Percentiles rank a stretch among this genome's conserved stretches.
Evolutionary conservation across 129 eudicot species (phyloP).

Genomic region (Flaveria linearis): DNA sequence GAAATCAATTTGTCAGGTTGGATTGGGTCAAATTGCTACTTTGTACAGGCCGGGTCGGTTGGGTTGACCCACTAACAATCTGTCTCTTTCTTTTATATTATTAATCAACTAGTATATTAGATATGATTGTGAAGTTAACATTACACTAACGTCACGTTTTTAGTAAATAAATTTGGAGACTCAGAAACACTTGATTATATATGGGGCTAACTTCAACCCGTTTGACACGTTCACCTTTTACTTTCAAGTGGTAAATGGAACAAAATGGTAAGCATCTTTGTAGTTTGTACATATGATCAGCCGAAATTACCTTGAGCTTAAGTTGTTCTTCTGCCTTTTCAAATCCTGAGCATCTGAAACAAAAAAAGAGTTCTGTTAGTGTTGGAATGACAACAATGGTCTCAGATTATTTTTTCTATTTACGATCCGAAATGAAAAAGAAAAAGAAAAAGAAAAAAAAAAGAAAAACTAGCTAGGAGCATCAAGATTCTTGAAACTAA

Average conservation of each 20-base stretch:
- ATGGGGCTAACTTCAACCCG: not conserved
- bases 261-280: not conserved
- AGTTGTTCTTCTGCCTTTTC: constrained; percentile 57
- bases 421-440: not conserved
- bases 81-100: not conserved
- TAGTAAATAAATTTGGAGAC: not conserved
- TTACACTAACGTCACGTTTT: not conserved
- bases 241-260: not conserved
- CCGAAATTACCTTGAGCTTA: constrained; percentile 52
- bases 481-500: not conserved
- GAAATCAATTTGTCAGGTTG: not conserved
- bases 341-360: constrained; percentile 53
- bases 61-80: constrained; percentile 4
- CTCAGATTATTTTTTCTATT: not conserved
- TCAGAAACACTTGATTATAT: not conserved
- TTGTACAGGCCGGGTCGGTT: not conserved
- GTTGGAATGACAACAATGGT: not conserved
- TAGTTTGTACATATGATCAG: not conserved
- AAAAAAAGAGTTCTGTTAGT: not conserved
- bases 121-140: not conserved
- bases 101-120: not conserved
- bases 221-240: not conserved
- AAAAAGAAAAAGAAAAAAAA: too few species aligned
- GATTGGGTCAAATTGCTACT: not conserved
- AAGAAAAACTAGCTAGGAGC: not conserved